Evolutionary conservation across 495 filamentous ascomycete species (phyloP).

Genomic region (Penicillium antarcticum): DNA sequence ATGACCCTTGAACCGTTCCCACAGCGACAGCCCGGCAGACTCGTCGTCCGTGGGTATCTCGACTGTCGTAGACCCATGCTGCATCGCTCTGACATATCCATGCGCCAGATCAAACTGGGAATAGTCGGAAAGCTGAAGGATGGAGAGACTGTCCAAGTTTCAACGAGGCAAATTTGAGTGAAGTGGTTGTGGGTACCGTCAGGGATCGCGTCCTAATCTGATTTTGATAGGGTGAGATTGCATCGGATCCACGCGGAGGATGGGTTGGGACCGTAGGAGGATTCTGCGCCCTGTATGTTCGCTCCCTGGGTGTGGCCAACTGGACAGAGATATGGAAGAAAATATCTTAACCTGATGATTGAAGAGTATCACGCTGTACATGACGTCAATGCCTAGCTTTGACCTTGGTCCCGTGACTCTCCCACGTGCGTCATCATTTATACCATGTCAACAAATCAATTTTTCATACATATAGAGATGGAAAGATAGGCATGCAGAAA

Average conservation of each 20-base stretch:
- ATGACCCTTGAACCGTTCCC: slow-evolving; percentile 15
- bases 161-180: background rate
- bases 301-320: no score
- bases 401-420: background rate
- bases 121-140: background rate
- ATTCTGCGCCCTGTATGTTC: no score
- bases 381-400: background rate
- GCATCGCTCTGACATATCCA: slow-evolving; percentile 13
- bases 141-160: background rate
- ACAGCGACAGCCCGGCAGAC: slow-evolving; percentile 4
- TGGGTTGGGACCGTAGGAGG: background rate
- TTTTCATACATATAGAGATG: no score
- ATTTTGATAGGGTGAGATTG: background rate
- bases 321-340: no score
- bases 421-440: background rate
- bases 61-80: slow-evolving; percentile 13
- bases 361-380: no score
- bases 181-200: background rate
- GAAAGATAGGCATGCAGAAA: no score
- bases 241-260: background rate
- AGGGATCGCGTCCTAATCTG: background rate
- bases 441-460: background rate
- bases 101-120: background rate
- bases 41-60: slow-evolving; percentile 3
- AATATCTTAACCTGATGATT: no score